Evolutionary conservation across 345 rosid species (phyloP), one percentile per base, ranked within the genome.

Genomic region (Mallotus nudiflorus): DNA sequence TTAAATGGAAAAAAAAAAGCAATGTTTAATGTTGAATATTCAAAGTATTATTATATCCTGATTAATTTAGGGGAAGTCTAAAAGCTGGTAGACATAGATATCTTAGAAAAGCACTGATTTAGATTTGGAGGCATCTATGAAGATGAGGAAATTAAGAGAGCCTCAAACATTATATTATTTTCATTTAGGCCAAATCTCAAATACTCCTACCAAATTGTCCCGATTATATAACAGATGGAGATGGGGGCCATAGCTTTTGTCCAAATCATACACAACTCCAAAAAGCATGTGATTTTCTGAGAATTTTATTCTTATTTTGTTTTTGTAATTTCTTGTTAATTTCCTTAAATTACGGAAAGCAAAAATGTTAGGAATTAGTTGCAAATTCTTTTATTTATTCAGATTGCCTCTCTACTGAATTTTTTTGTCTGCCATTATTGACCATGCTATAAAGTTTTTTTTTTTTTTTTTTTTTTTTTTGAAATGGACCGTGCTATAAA

Each of bases 401-500:
- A 57, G 20, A 29, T 57, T 46, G 66, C 25, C 29, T 55, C 29
- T 55, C 20, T 12, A 0, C n/a, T 8, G 75, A 55, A n/a, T 72
- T 44, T 15, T 20, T 2, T 53, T 46, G 69, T 55, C 70, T 45
- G 69, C 75, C 64, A 53, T 31, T 29, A 46, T 64, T 27, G 44
- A 64, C 37, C 10, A 29, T 20, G 20, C 19, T 54, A 25, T 22
- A 24, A 55, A n/a, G n/a, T n/a, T n/a, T n/a, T n/a, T n/a, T n/a
- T n/a, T n/a, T n/a, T n/a, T n/a, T n/a, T n/a, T n/a, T n/a, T n/a
- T n/a, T n/a, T n/a, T n/a, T n/a, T n/a, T n/a, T n/a, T n/a, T n/a
- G n/a, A n/a, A n/a, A 33, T 33, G 3, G 37, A 33, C 37, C 6
- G 6, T 33, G 37, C 37, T 33, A 33, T 33, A 33, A 33, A 33